Percentiles rank a stretch among this genome's conserved stretches.
These are phyloP conservation scores for Camillea tinctor DNA, from an alignment of 2,329 filamentous ascomycete genomes.

Conservation along the genomic window DNA sequence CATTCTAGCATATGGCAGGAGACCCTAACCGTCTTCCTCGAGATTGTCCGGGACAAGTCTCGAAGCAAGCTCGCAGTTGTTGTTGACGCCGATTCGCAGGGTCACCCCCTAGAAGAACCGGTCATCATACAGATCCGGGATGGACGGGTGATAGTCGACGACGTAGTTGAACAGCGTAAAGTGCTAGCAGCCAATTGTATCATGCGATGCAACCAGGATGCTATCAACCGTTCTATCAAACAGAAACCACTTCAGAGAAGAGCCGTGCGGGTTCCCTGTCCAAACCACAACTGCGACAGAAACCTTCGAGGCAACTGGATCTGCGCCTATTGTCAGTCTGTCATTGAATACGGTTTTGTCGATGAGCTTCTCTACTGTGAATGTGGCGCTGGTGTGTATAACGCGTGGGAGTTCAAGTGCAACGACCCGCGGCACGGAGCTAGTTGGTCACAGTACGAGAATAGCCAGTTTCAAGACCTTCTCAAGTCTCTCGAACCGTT, in stretches of 20 bases:
- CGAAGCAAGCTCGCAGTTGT: neutral
- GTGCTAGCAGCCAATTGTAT: neutral
- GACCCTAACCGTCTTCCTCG: neutral
- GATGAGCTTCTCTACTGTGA: constrained; percentile 4
- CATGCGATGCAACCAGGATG: neutral
- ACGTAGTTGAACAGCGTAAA: neutral
- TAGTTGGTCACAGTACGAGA: neutral
- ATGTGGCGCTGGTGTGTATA: neutral
- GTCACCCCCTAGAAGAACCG: neutral
- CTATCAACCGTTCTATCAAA: neutral
- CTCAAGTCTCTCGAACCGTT: constrained; percentile 22
- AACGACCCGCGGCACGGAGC: constrained; percentile 5
- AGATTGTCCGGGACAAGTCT: neutral
- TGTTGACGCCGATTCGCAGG: neutral
- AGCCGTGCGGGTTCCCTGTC: constrained; percentile 4
- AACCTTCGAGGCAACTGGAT: constrained; percentile 2
- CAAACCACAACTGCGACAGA: neutral
- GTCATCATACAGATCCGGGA: neutral
- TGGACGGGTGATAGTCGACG: neutral
- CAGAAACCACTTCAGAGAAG: neutral
- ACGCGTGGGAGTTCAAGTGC: constrained; percentile 7
- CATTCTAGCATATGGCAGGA: neutral
- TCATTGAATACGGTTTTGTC: constrained; percentile 2
- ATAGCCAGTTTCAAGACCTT: neutral
- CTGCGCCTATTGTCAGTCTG: constrained; percentile 8